Base-by-base conservation (phyloP, 2,329 filamentous ascomycete genomes). In the Arthrobotrys sphaeroides region DNA sequence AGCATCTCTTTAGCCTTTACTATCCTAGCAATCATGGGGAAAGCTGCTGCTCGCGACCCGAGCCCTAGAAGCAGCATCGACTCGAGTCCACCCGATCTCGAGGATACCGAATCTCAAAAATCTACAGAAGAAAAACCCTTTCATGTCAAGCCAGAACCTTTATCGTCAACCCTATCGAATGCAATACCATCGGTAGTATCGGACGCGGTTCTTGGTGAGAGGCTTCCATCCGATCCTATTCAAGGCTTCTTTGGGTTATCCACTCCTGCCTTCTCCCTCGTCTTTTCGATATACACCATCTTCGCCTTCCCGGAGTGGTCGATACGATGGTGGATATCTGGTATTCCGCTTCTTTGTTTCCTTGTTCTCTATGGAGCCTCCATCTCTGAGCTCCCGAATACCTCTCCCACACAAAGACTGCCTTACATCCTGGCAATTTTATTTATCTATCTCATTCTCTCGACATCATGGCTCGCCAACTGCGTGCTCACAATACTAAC, bases 261-360 rank as follows among this genome's bases (percentile, higher is more conserved):
- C 2, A 75, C 64, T n/a, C 72, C 72, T 0, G 49, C 31, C n/a
- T 75, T 75, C 64, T 75, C 53, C 31, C 72, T 75, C 12, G 18
- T 18, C 5, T 75, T 75, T 49, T 69, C 45, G 3, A 26, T 59
- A 28, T 75, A 75, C 40, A 65, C 64, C 12, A 22, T 69, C 28
- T 45, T 75, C 47, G 72, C 72, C 57, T 75, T 75, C 22, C 59
- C 72, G 12, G 72, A 69, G 26, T 77, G 73, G 73, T 66, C 73
- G 6, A 20, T 53, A 20, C 49, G 73, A 65, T 72, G 66, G 66
- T 77, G 65, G 42, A n/a, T 72, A 68, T 77, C 73, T 24, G 73
- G 73, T 12, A 45, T 59, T 12, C 73, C 73, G 2, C 51, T 77
- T 20, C 60, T 77, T 3, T 77, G 66, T 53, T 77, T 72, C 51